phyloP scores from a whole-genome alignment of 225 moss, liverwort and hornwort genomes.

The Takakia lepidozioides region DNA sequence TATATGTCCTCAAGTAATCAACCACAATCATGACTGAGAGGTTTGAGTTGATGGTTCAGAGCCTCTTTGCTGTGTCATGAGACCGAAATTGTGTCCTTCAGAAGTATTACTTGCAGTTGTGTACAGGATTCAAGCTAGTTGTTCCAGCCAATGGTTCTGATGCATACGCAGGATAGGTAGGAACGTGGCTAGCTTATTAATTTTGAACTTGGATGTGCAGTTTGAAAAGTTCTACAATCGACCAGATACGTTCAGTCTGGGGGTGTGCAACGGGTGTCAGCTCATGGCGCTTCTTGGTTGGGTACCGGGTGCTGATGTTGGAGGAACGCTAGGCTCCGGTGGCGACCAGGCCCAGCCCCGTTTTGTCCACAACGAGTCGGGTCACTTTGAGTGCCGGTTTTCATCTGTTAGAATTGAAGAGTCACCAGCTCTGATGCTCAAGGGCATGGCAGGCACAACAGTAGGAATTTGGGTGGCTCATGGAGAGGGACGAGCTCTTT shows the following conservation, averaged over 20 bases:
- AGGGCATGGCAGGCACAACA: conserved; percentile 86
- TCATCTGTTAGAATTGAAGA: conserved; percentile 71
- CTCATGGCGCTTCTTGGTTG: conserved; percentile 95
- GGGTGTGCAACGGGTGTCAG: conserved; percentile 97
- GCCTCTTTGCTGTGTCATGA: not conserved
- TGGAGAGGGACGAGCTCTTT: conserved; percentile 87
- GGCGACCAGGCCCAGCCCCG: conserved; percentile 79
- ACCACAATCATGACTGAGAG: too few species aligned
- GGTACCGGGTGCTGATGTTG: conserved; percentile 84
- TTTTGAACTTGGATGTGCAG: conserved; percentile 21
- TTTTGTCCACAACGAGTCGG: conserved; percentile 93
- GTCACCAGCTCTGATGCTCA: conserved; percentile 89
- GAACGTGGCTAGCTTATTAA: too few species aligned
- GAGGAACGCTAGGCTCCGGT: conserved; percentile 74
- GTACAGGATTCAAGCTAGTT: too few species aligned
- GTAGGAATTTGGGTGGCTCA: conserved; percentile 93
- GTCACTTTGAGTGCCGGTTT: conserved; percentile 92
- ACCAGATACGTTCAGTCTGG: conserved; percentile 89
- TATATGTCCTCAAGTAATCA: too few species aligned
- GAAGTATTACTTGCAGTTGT: too few species aligned
- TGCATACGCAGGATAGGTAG: not conserved
- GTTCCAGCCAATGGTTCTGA: too few species aligned
- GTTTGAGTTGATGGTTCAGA: too few species aligned
- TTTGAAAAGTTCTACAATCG: conserved; percentile 92
- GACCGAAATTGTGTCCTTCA: too few species aligned